Evolutionary conservation across 164 flowering plant genomes (phyloP).

Genomic region (Nymphaea colorata): DNA sequence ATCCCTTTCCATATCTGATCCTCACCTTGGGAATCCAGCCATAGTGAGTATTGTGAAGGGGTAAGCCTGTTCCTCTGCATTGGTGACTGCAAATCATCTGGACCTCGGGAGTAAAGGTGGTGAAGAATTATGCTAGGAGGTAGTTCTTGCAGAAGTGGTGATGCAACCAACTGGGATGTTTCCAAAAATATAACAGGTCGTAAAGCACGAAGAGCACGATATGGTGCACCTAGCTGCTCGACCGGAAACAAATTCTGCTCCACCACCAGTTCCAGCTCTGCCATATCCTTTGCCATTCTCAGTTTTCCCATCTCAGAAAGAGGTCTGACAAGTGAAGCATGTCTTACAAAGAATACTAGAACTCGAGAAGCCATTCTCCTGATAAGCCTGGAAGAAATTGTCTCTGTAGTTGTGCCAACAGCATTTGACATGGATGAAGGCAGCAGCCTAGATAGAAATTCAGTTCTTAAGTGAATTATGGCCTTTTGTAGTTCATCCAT

Average conservation of each 20-base stretch:
- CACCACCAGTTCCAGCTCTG: slow-evolving; percentile 83
- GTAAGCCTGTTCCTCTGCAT: slow-evolving; percentile 78
- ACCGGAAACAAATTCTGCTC: slow-evolving; percentile 90
- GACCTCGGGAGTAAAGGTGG: slow-evolving; percentile 87
- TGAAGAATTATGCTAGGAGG: slow-evolving; percentile 82
- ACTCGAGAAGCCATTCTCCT: slow-evolving; percentile 85
- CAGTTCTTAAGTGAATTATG: slow-evolving; percentile 66
- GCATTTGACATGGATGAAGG: slow-evolving; percentile 41
- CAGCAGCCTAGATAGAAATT: slow-evolving; percentile 63
- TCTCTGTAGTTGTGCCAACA: slow-evolving; percentile 36
- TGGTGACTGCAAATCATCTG: slow-evolving; percentile 86
- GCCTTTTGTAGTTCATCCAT: slow-evolving; percentile 91
- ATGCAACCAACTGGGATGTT: slow-evolving; percentile 64
- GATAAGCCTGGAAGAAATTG: slow-evolving; percentile 64
- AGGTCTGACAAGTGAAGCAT: slow-evolving; percentile 91
- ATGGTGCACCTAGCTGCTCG: slow-evolving; percentile 88
- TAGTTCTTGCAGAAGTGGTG: slow-evolving; percentile 85
- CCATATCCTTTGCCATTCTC: slow-evolving; percentile 96
- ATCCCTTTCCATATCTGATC: slow-evolving; percentile 95
- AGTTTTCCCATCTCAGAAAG: slow-evolving; percentile 92
- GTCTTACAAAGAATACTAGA: slow-evolving; percentile 69
- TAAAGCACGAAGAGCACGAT: slow-evolving; percentile 86
- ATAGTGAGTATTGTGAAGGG: slow-evolving; percentile 71
- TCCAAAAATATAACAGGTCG: slow-evolving; percentile 90
- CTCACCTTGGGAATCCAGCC: slow-evolving; percentile 92